Evolutionary conservation across 306 rosid genomes (phyloP), one percentile per base, ranked within the genome.

Genomic region (Inga laurina): DNA sequence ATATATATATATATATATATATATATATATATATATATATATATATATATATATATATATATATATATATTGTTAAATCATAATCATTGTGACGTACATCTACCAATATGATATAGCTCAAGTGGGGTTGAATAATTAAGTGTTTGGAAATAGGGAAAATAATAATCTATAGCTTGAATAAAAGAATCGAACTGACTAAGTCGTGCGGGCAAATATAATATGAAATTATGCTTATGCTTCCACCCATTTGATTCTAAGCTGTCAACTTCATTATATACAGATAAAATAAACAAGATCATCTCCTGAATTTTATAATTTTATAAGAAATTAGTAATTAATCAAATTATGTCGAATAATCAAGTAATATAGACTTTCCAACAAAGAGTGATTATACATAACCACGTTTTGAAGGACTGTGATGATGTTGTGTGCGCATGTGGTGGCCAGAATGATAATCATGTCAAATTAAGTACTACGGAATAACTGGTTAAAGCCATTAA

Each of bases 171-270:
- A 52, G 34, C 12, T 56, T 76, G 27, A 76, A 65, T 78, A 12
- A 68, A 56, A 24, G 77, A 83, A 72, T 76, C 82, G 81, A 68
- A 82, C 83, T 21, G 86, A 85, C 76, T 9, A 0, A 59, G 88
- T 87, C 90, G 62, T 82, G 30, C 45, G 72, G 32, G 48, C 75
- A 72, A 85, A 83, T 65, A 67, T 78, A 56, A 86, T 79, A 84
- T 48, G 52, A 66, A 52, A 74, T 56, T 46, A 75, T 78, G 52
- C 56, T 51, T 22, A 75, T 78, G 75, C 46, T 76, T 39, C 51
- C 83, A 83, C 77, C 67, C 83, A 52, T 74, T 78, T 84, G 84
- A 65, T 81, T 81, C 75, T 81, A 83, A 82, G 88, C 82, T 83
- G 91, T 86, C 90, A 85, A 65, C 88, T 83, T 73, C 78, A 62